These are phyloP conservation scores for Helenozyma baotianmanensis DNA, from an alignment of 805 yeast genomes.

Conservation along the genomic window DNA sequence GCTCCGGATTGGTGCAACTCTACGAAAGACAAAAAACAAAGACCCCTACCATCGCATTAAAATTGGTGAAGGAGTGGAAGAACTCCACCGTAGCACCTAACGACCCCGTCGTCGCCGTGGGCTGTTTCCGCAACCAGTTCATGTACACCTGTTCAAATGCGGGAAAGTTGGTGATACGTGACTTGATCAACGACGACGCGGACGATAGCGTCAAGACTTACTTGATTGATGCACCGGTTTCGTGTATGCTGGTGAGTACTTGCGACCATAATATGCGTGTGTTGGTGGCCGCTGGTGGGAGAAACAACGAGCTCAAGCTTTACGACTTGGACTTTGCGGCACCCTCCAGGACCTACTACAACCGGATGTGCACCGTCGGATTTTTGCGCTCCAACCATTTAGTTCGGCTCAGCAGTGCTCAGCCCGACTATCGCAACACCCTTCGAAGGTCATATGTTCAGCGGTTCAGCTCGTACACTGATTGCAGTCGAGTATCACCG, in stretches of 20 bases:
- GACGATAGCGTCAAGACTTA: constrained; percentile 24
- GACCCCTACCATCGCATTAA: constrained; percentile 6
- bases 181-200: constrained; percentile 33
- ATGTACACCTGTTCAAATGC: constrained; percentile 30
- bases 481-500: background rate
- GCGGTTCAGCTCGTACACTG: constrained; percentile 1
- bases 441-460: constrained; percentile 1
- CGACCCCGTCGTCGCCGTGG: constrained; percentile 25
- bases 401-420: constrained; percentile 1
- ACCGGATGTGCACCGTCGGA: constrained; percentile 2
- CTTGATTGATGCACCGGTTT: constrained; percentile 22
- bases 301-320: constrained; percentile 22
- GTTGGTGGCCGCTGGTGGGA: constrained; percentile 22
- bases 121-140: constrained; percentile 23
- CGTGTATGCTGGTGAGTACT: constrained; percentile 16
- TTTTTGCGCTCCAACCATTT: background rate
- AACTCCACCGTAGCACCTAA: constrained; percentile 13
- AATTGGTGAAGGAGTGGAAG: constrained; percentile 32
- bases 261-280: constrained; percentile 9
- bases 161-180: constrained; percentile 33
- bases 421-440: background rate
- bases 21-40: constrained; percentile 15
- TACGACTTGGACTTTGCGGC: constrained; percentile 19
- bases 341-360: background rate
- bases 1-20: constrained; percentile 26